Conservation (phyloP, 306 rosid genomes). For the Dryas octopetala region DNA sequence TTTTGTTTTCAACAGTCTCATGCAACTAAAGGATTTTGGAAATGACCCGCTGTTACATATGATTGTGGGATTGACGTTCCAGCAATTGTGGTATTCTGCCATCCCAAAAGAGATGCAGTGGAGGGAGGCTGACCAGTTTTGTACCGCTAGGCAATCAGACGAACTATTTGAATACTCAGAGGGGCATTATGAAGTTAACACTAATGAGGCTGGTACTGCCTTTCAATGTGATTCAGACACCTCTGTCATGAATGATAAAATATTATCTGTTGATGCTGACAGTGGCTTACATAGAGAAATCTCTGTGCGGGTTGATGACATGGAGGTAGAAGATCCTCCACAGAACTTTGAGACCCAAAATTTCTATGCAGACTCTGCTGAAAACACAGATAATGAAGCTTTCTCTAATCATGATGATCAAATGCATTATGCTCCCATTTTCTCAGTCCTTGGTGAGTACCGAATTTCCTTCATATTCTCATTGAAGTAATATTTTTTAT, state of each 20-base stretch:
- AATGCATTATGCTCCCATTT: slow-evolving; percentile 39
- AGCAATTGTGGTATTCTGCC: slow-evolving; percentile 64
- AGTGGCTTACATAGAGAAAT: slow-evolving; percentile 17
- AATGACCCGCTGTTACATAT: slow-evolving; percentile 52
- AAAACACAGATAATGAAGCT: slow-evolving; percentile 38
- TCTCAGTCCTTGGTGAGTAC: slow-evolving; percentile 55
- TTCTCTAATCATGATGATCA: slow-evolving; percentile 25
- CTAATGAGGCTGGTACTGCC: slow-evolving; percentile 41
- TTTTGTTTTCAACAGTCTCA: slow-evolving; percentile 46
- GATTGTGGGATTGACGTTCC: slow-evolving; percentile 63
- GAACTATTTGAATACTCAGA: slow-evolving; percentile 33
- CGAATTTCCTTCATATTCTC: slow-evolving; percentile 9
- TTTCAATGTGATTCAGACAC: slow-evolving; percentile 45
- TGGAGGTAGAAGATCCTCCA: slow-evolving; percentile 32
- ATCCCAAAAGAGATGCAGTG: slow-evolving; percentile 59
- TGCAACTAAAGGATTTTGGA: slow-evolving; percentile 44
- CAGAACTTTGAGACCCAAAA: slow-evolving; percentile 43
- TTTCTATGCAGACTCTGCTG: slow-evolving; percentile 49
- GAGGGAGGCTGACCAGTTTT: slow-evolving; percentile 49
- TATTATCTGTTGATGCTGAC: slow-evolving; percentile 27
- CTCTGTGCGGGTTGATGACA: slow-evolving; percentile 35
- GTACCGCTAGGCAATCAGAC: slow-evolving; percentile 33
- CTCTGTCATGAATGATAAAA: slow-evolving; percentile 54
- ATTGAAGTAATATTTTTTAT: neutral
- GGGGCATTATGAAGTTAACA: slow-evolving; percentile 40